Evolutionary conservation across 805 yeast species (phyloP), one percentile per base, ranked within the genome.

Genomic region (Kuraishia floccosa): DNA sequence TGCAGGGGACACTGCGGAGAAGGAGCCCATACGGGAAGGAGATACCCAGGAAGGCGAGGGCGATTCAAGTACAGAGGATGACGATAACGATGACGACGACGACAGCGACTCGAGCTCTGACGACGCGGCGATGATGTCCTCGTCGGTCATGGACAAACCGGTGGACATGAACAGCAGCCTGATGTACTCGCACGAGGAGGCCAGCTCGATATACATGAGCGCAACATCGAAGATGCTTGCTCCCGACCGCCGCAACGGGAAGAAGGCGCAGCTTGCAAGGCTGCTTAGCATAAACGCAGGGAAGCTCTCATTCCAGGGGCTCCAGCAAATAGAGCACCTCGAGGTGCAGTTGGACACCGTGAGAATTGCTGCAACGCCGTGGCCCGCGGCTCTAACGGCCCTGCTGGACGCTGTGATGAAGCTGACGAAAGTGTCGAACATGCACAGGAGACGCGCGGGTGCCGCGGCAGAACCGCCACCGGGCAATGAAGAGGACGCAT

Each of bases 171-270:
- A 64, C 48, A 66, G 65, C 23, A 76, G 85, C 42, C 65, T 72
- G 54, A 58, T 75, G 23, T 77, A 76, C 45, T 73, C 89, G 2
- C 77, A 72, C 32, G 74, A 69, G 30, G 80, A 77, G 34, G 79
- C 83, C 1, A 65, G 73, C 28, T 75, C 86, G 3, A 65, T 83
- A 13, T 84, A 81, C 46, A 74, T 82, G 87, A 82, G 93, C 51
- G 93, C 94, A 2, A 60, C 78, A 8, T 73, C 83, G 0, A 64
- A 68, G 30, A 46, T 72, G 2, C 55, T 64, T 30, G 28, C n/a
- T 14, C 6, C 26, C 10, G 19, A 23, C 13, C 21, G 18, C 12
- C 10, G 27, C 7, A n/a, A 14, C 25, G 30, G 35, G 25, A 15
- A 21, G 5, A 27, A 38, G 5, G 21, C 43, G 5, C 36, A 38